Conservation (phyloP, 306 rosid genomes). For the Luffa aegyptiaca region DNA sequence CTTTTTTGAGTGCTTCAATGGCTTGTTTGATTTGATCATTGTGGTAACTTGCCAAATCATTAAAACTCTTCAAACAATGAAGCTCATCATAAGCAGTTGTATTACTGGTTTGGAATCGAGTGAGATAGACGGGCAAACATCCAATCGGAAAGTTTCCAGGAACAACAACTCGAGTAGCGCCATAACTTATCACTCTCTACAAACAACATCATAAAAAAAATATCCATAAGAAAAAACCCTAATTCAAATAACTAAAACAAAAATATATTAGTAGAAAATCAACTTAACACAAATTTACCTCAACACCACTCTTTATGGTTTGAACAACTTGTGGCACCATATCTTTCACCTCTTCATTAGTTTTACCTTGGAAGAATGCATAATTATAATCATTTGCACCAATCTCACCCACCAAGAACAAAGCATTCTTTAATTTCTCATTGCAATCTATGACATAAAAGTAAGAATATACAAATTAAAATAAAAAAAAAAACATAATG, state of each 20-base stretch:
- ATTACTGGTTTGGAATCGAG: neutral
- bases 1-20: slow-evolving; percentile 5
- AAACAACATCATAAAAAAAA: neutral
- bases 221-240: neutral
- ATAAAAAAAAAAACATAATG: too few species aligned
- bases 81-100: slow-evolving; percentile 1
- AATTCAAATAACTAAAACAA: neutral
- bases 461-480: too few species aligned
- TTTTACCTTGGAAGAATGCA: slow-evolving; percentile 8
- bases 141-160: slow-evolving; percentile 16
- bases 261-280: neutral
- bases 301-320: slow-evolving; percentile 6
- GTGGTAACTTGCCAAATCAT: slow-evolving; percentile 3
- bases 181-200: slow-evolving; percentile 10
- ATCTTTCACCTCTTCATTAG: neutral
- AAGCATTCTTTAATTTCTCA: neutral
- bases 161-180: slow-evolving; percentile 11
- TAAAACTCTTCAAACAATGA: slow-evolving; percentile 4
- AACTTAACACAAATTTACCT: neutral
- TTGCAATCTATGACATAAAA: slow-evolving; percentile 9
- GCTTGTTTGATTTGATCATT: slow-evolving; percentile 6
- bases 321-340: slow-evolving; percentile 18
- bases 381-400: slow-evolving; percentile 12
- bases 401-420: slow-evolving; percentile 19
- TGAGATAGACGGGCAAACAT: slow-evolving; percentile 11